Percentiles rank a stretch among this genome's conserved stretches.
phyloP scores from a whole-genome alignment of 2,329 filamentous ascomycete genomes.

The Hypoxylon sp. region DNA sequence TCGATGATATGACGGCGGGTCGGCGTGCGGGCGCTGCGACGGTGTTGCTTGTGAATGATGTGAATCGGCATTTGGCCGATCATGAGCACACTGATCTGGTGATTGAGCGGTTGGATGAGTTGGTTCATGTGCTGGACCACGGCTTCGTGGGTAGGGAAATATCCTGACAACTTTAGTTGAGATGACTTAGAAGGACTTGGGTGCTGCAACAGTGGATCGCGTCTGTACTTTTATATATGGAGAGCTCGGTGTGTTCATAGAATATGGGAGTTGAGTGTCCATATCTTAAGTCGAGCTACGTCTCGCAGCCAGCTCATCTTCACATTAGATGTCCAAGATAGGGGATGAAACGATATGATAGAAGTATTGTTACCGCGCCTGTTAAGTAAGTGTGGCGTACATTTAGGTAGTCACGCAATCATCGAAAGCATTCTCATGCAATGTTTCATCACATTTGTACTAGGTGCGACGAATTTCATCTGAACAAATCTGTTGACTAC shows the following conservation, averaged over 20 bases:
- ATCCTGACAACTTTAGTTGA: neutral
- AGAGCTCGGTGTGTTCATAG: neutral
- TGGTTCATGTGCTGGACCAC: constrained; percentile 80
- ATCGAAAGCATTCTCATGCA: constrained; percentile 8
- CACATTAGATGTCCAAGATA: neutral
- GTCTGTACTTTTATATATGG: neutral
- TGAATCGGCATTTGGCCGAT: constrained; percentile 77
- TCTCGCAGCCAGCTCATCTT: neutral
- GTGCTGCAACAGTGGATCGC: neutral
- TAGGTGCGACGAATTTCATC: constrained; percentile 19
- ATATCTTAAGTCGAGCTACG: neutral
- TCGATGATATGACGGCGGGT: constrained; percentile 95
- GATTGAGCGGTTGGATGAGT: constrained; percentile 79
- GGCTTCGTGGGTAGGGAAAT: constrained; percentile 74
- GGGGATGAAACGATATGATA: neutral
- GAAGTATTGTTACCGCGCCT: neutral
- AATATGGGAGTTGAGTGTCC: neutral
- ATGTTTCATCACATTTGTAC: constrained; percentile 33
- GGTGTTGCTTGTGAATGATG: constrained; percentile 88
- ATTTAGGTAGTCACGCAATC: constrained; percentile 3
- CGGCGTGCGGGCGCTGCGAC: constrained; percentile 87
- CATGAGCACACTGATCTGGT: constrained; percentile 85
- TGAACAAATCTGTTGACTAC: constrained; percentile 36
- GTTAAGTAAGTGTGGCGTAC: neutral
- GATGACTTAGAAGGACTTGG: neutral